A percentile compares a stretch with the other conserved stretches of the same genome.
These are phyloP conservation scores for Pichia sp. DNA, from an alignment of 1,139 yeast genomes.

Conservation along the genomic window DNA sequence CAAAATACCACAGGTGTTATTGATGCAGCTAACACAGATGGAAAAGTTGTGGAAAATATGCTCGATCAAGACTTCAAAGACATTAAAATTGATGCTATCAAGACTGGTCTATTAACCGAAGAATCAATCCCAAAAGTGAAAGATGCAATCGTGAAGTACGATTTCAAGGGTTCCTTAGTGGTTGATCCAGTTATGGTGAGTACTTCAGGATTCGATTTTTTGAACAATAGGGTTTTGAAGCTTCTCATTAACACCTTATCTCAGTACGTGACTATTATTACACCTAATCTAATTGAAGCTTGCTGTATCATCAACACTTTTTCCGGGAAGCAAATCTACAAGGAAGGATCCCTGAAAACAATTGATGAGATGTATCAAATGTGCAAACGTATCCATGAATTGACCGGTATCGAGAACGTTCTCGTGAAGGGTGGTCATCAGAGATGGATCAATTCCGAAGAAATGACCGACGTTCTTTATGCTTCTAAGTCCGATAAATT, in stretches of 20 bases:
- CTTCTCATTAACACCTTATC: background rate
- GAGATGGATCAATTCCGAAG: slow-evolving; percentile 5
- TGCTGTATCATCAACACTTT: slow-evolving; percentile 8
- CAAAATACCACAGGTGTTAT: slow-evolving; percentile 66
- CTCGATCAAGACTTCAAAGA: slow-evolving; percentile 9
- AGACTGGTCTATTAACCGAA: slow-evolving; percentile 75
- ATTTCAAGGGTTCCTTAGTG: slow-evolving; percentile 24
- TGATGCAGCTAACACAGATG: slow-evolving; percentile 16
- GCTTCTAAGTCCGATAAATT: slow-evolving; percentile 34
- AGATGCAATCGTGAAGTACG: slow-evolving; percentile 30
- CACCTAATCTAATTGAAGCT: slow-evolving; percentile 13
- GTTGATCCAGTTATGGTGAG: slow-evolving; percentile 15
- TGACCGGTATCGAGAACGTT: slow-evolving; percentile 9
- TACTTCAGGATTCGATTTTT: slow-evolving; percentile 11
- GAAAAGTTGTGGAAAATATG: slow-evolving; percentile 1
- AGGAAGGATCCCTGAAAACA: background rate
- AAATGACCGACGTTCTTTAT: slow-evolving; percentile 38
- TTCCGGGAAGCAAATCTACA: background rate
- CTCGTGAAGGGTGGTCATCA: slow-evolving; percentile 17
- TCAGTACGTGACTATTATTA: slow-evolving; percentile 4
- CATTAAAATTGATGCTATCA: slow-evolving; percentile 60
- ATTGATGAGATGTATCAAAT: slow-evolving; percentile 6
- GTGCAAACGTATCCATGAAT: slow-evolving; percentile 3
- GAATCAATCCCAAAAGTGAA: slow-evolving; percentile 35
- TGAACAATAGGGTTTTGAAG: background rate